Base-by-base conservation (phyloP, 805 yeast species). In the Dipodascus albidus region DNA sequence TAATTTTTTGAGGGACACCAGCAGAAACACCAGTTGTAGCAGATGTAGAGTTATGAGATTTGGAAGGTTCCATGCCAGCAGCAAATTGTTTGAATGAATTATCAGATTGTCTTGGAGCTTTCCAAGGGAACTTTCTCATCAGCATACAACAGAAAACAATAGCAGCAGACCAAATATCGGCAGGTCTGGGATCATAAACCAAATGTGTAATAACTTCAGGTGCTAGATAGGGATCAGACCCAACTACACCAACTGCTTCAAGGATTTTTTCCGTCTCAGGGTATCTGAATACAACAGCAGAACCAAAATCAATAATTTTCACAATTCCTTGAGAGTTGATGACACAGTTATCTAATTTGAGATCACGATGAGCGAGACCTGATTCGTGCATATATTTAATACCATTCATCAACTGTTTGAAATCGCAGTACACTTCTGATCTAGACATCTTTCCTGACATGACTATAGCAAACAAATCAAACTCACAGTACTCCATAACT, bases 401-500 rank as follows among this genome's bases (percentile, higher is more conserved):
- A 52, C 96, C 97, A 47, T 80, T 80, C 62, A 89, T 69, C 33
- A 90, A 79, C 70, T 87, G 96, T 63, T 87, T 86, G 67, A 90
- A 87, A 68, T 96, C 90, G 68, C 97, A 90, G 66, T 82, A 82
- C 38, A 87, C 78, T 67, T 90, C 97, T 48, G 76, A 80, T 50
- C 75, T 70, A 1, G 83, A 69, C 97, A 90, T 90, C 62, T 86
- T 85, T 60, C 88, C 87, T 52, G 90, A 82, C 96, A 90, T 89
- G 31, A 90, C 96, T 54, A 90, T 86, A 9, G 96, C 96, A 69
- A 90, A 90, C 59, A 90, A 73, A 66, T 90, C 97, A 65, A 78
- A 89, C 60, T 90, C 96, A 67, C 96, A 89, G 67, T 87, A 90
- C 64, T 90, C 97, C 95, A 90, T 85, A 49, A 90, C 90, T 69